A percentile compares a stretch with the other conserved stretches of the same genome.
phyloP scores from a whole-genome alignment of 2,329 filamentous ascomycete genomes.

The Fusarium tanahbumbuense region DNA sequence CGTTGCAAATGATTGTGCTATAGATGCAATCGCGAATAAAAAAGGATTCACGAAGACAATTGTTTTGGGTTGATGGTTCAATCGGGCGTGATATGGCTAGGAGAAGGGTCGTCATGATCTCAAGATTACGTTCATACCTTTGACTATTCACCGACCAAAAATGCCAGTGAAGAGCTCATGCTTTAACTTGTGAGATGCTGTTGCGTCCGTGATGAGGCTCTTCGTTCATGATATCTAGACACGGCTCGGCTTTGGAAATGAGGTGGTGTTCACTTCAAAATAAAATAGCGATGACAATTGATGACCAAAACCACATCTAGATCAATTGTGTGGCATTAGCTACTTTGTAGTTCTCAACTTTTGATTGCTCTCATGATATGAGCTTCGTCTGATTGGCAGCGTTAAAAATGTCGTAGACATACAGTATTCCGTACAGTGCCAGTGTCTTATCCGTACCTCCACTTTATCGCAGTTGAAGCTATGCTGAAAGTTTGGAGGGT shows the following conservation, averaged over 20 bases:
- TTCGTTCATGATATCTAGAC: background rate
- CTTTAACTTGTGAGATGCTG: background rate
- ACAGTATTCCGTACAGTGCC: conserved; percentile 43
- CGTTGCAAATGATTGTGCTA: conserved; percentile 58
- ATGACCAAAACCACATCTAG: background rate
- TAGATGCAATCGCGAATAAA: conserved; percentile 60
- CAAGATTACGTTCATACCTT: conserved; percentile 49
- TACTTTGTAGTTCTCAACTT: background rate
- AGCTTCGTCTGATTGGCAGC: background rate
- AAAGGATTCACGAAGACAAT: conserved; percentile 57
- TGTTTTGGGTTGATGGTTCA: conserved; percentile 47
- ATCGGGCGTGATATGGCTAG: conserved; percentile 47
- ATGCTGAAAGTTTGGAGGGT: conserved; percentile 26
- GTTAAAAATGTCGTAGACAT: background rate
- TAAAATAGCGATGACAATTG: conserved; percentile 10
- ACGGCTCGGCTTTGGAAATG: background rate
- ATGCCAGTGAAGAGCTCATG: conserved; percentile 25
- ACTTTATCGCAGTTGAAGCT: conserved; percentile 33
- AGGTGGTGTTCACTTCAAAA: conserved; percentile 3
- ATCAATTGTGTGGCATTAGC: background rate
- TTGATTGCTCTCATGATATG: background rate
- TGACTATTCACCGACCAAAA: conserved; percentile 43
- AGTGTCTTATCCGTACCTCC: conserved; percentile 27
- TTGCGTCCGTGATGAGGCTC: conserved; percentile 13
- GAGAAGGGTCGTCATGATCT: conserved; percentile 47